A percentile compares a stretch with the other conserved stretches of the same genome.
Evolutionary conservation across 306 rosid species (phyloP).

Genomic region (Boehmeria nivea): DNA sequence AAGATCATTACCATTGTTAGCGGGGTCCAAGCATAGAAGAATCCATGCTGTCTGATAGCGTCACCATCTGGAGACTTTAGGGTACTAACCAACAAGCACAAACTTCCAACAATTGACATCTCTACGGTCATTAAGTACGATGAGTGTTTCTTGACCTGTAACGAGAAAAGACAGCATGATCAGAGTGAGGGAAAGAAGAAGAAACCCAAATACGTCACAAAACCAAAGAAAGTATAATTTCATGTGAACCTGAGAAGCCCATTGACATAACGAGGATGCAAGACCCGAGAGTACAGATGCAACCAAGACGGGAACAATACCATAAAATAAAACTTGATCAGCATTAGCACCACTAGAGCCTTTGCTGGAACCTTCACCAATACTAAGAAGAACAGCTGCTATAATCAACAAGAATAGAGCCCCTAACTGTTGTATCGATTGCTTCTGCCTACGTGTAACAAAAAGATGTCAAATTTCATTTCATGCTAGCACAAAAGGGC

Average conservation of each 20-base stretch:
- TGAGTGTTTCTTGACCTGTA: conserved; percentile 90
- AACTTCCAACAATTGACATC: conserved; percentile 87
- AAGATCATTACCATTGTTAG: conserved; percentile 63
- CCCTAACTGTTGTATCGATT: conserved; percentile 87
- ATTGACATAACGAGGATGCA: conserved; percentile 93
- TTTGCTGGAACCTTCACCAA: conserved; percentile 88
- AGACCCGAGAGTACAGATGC: conserved; percentile 94
- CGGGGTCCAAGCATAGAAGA: conserved; percentile 84
- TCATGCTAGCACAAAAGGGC: not conserved
- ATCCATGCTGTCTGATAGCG: conserved; percentile 64
- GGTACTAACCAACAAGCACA: conserved; percentile 71
- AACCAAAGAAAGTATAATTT: conserved; percentile 17
- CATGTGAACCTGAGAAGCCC: conserved; percentile 93
- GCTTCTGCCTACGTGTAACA: conserved; percentile 65
- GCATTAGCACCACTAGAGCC: conserved; percentile 44
- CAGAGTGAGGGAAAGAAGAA: conserved; percentile 7
- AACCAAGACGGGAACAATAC: conserved; percentile 83
- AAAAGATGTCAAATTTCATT: not conserved
- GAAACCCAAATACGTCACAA: conserved; percentile 1
- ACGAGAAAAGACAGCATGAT: conserved; percentile 20
- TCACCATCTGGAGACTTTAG: conserved; percentile 91
- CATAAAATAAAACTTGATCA: conserved; percentile 73
- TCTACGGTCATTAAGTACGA: conserved; percentile 95
- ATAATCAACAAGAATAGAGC: conserved; percentile 76
- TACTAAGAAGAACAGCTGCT: conserved; percentile 88